phyloP scores from a whole-genome alignment of 2,329 filamentous ascomycete species.

The Trichoderma lentiforme region DNA sequence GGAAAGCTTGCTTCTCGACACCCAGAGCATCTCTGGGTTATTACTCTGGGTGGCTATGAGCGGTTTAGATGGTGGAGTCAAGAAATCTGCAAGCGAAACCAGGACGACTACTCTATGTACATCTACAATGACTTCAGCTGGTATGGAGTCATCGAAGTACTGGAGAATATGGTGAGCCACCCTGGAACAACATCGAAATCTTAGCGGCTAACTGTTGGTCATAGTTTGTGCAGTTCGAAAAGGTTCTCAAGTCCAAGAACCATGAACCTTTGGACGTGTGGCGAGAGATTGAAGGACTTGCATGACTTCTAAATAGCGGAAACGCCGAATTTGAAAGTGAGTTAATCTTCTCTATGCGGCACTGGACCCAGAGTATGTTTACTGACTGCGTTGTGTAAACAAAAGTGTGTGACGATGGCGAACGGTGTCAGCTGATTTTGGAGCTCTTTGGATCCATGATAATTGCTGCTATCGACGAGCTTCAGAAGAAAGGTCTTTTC shows the following conservation, averaged over 20 bases:
- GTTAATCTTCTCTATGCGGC: not conserved
- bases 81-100: constrained; percentile 26
- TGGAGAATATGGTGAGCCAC: constrained; percentile 37
- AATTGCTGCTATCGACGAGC: constrained; percentile 17
- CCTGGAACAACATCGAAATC: not conserved
- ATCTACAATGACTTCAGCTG: constrained; percentile 41
- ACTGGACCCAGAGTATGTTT: not conserved
- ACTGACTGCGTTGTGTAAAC: not conserved
- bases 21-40: constrained; percentile 21
- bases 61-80: constrained; percentile 23
- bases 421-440: not conserved
- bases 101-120: constrained; percentile 41
- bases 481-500: constrained; percentile 20
- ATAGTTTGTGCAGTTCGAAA: constrained; percentile 35
- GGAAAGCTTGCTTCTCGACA: constrained; percentile 23
- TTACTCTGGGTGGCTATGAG: constrained; percentile 22
- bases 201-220: not conserved
- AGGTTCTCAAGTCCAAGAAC: constrained; percentile 13
- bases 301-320: constrained; percentile 16
- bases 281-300: constrained; percentile 26
- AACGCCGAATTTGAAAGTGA: constrained; percentile 18
- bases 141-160: constrained; percentile 41
- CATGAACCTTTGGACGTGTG: constrained; percentile 23
- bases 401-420: constrained; percentile 15
- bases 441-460: constrained; percentile 22